Conservation (phyloP, 129 eudicot species). For the Chrysanthemum makinoi region DNA sequence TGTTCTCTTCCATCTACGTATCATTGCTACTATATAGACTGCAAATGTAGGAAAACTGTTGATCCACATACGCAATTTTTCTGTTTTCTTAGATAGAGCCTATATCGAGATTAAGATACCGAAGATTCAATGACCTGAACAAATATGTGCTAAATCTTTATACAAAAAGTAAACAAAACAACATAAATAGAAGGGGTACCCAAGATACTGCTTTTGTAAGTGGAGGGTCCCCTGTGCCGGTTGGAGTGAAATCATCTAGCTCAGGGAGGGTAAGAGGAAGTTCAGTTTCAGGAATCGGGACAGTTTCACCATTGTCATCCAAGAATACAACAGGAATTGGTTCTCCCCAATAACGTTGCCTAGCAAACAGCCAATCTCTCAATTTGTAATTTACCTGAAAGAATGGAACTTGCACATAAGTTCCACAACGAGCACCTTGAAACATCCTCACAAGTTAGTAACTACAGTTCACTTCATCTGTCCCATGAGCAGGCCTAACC, state of each 20-base stretch:
- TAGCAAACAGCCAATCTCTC: conserved; percentile 98
- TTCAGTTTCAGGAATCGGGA: conserved; percentile 82
- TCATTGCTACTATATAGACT: background rate
- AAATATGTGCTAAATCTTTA: background rate
- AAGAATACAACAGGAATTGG: conserved; percentile 86
- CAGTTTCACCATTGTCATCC: conserved; percentile 61
- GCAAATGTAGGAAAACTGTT: conserved; percentile 2
- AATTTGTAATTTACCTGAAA: conserved; percentile 83
- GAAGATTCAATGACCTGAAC: background rate
- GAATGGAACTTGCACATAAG: conserved; percentile 8
- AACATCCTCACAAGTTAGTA: background rate
- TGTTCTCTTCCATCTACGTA: background rate
- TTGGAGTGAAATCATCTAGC: conserved; percentile 95
- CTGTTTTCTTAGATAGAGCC: background rate
- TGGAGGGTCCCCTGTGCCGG: conserved; percentile 99
- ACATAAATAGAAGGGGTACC: conserved; percentile 41
- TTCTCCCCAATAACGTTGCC: conserved; percentile 99
- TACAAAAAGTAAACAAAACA: background rate
- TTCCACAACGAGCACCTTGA: background rate
- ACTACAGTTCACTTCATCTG: background rate
- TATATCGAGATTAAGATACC: background rate
- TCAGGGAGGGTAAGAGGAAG: conserved; percentile 94
- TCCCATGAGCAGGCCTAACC: background rate
- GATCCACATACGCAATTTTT: background rate
- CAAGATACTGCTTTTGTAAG: conserved; percentile 84